Conservation (phyloP, 306 rosid genomes). For the Citrullus colocynthis region DNA sequence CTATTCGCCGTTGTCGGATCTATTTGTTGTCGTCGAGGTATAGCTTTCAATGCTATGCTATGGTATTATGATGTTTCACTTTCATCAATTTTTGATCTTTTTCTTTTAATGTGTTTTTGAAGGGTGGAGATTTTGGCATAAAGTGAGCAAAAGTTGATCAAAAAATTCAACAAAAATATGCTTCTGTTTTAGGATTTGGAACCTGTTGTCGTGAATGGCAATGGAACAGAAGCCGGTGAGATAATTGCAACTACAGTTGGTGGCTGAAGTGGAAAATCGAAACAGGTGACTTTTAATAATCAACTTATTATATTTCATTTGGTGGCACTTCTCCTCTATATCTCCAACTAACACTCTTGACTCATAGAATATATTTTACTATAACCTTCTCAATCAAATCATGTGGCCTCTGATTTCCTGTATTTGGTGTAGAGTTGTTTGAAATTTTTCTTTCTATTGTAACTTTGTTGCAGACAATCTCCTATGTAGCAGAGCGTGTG, state of each 20-base stretch:
- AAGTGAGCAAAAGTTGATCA: conserved; percentile 61
- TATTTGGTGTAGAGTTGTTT: background rate
- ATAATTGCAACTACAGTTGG: conserved; percentile 63
- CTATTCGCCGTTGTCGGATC: too few species aligned
- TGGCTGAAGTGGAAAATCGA: conserved; percentile 71
- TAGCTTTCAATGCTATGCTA: background rate
- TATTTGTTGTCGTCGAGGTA: too few species aligned
- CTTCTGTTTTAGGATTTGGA: conserved; percentile 44
- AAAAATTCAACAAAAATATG: conserved; percentile 27
- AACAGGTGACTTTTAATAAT: conserved; percentile 41
- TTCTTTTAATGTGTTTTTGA: background rate
- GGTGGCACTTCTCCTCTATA: background rate
- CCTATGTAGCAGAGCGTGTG: conserved; percentile 91
- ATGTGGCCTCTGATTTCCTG: background rate
- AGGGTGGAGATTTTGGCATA: conserved; percentile 51
- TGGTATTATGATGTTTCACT: background rate
- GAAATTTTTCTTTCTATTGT: conserved; percentile 5
- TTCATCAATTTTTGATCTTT: background rate
- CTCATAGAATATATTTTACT: background rate
- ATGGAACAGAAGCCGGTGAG: conserved; percentile 84
- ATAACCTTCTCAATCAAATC: background rate
- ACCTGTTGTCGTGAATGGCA: conserved; percentile 46
- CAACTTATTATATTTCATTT: conserved; percentile 1
- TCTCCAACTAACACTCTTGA: background rate
- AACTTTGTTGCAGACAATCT: conserved; percentile 45